Conservation (phyloP, 1,284 basidiomycete species). For the Fomitiporia mediterranea region DNA sequence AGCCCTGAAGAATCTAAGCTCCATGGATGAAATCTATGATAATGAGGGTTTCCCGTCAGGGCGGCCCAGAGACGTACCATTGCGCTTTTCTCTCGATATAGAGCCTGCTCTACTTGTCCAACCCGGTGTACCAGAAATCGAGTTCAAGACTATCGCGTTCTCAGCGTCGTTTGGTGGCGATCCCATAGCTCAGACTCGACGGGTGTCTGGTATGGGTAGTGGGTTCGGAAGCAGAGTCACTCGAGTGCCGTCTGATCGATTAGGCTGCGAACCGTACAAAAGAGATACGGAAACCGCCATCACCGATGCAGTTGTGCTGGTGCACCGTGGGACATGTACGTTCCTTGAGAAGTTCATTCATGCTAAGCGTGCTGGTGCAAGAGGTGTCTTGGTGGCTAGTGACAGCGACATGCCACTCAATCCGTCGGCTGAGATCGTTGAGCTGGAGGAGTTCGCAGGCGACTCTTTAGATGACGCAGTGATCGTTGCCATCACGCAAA, state of each 20-base stretch:
- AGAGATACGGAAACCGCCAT: slow-evolving; percentile 23
- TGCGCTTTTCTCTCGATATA: slow-evolving; percentile 54
- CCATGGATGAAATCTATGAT: slow-evolving; percentile 25
- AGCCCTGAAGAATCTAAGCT: slow-evolving; percentile 29
- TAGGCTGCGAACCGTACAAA: slow-evolving; percentile 58
- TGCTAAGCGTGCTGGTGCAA: slow-evolving; percentile 63
- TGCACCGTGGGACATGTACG: slow-evolving; percentile 71
- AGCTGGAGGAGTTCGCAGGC: slow-evolving; percentile 25
- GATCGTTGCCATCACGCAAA: slow-evolving; percentile 53
- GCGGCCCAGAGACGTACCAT: slow-evolving; percentile 44
- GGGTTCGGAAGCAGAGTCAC: slow-evolving; percentile 44
- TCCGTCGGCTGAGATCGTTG: slow-evolving; percentile 58
- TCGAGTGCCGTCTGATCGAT: slow-evolving; percentile 43
- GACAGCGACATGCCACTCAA: slow-evolving; percentile 57
- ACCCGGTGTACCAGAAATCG: slow-evolving; percentile 34
- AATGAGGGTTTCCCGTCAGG: slow-evolving; percentile 20
- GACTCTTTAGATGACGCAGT: slow-evolving; percentile 41
- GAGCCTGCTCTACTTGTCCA: slow-evolving; percentile 41
- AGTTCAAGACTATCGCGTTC: slow-evolving; percentile 51
- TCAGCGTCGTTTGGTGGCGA: slow-evolving; percentile 72
- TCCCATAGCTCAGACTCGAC: slow-evolving; percentile 33
- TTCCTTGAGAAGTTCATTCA: slow-evolving; percentile 74
- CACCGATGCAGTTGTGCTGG: slow-evolving; percentile 48
- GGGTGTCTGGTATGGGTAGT: slow-evolving; percentile 44
- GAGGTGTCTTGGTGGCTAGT: slow-evolving; percentile 69